Percentiles rank a stretch among this genome's conserved stretches.
Evolutionary conservation across 768 basidiomycete species (phyloP).

Genomic region (Naganishia kalamii): DNA sequence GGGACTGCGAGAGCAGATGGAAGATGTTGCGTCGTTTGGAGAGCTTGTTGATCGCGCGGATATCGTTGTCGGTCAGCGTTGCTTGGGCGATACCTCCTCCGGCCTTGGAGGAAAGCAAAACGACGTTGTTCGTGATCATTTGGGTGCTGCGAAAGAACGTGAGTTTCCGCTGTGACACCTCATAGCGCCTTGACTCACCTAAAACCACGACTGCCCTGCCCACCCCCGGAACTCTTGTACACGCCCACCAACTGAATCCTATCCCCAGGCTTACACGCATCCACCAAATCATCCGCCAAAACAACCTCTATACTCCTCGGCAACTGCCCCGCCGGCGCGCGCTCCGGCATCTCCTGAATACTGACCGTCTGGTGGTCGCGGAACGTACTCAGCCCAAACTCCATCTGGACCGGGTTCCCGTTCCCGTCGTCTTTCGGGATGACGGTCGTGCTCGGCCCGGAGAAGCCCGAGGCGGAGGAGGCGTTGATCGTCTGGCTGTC

Average conservation of each 20-base stretch:
- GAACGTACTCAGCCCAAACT: conserved; percentile 86
- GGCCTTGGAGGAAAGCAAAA: conserved; percentile 85
- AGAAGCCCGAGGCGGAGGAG: conserved; percentile 53
- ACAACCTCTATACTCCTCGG: conserved; percentile 95
- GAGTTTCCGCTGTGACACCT: not conserved
- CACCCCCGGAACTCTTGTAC: conserved; percentile 89
- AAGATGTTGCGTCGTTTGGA: conserved; percentile 82
- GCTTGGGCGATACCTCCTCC: conserved; percentile 93
- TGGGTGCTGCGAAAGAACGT: conserved; percentile 59
- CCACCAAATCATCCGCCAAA: conserved; percentile 91
- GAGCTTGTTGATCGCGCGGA: conserved; percentile 90
- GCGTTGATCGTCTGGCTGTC: conserved; percentile 74
- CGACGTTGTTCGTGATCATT: conserved; percentile 89
- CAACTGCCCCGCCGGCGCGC: conserved; percentile 92
- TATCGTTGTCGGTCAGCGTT: conserved; percentile 83
- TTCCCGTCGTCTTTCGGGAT: conserved; percentile 90
- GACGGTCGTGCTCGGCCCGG: conserved; percentile 47
- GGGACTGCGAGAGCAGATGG: conserved; percentile 78
- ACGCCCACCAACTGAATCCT: conserved; percentile 93
- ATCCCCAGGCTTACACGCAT: conserved; percentile 96
- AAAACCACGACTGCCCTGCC: conserved; percentile 76
- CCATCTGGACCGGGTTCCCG: conserved; percentile 76
- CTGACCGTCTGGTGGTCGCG: conserved; percentile 94
- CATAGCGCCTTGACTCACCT: conserved; percentile 59
- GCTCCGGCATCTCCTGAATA: conserved; percentile 99